Base-by-base conservation (phyloP, 106 monocot genomes). In the Vanilla planifolia region DNA sequence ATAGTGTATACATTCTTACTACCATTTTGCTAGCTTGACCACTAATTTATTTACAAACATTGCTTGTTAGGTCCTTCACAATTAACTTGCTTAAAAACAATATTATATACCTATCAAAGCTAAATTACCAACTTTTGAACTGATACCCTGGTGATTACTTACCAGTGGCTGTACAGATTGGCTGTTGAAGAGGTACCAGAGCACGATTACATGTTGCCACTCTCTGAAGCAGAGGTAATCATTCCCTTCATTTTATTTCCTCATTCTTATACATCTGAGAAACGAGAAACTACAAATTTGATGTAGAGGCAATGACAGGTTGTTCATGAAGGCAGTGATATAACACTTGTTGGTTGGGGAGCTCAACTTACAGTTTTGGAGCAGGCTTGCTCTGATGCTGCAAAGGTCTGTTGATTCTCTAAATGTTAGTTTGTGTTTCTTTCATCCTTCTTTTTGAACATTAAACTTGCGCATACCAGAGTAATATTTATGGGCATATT, bases 341-440 rank as follows among this genome's bases (percentile, higher is more conserved):
- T 98, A 75, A 98, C 96, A 52, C 72, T 98, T 47, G 91, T 98
- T 61, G 96, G 96, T 3, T 98, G 96, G 96, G 96, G 96, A 60
- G 96, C 96, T 46, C 96, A 98, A 66, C 79, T 98, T 68, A 43
- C 76, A 16, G 65, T 98, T 16, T 73, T 98, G 67, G 87, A 98
- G 71, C 88, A 98, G 73, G 91, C 91, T 21, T 98, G 91, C 55
- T 81, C 81, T 69, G 76, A 64, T 64, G 96, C 86, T 66, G 91
- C 75, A 66, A 85, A 92, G 91, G 96, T 92, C 36, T 40, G 72
- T 48, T 33, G n/a, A n/a, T n/a, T n/a, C n/a, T n/a, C n/a, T n/a
- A n/a, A n/a, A n/a, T n/a, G n/a, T n/a, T n/a, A n/a, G n/a, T n/a
- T n/a, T n/a, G n/a, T n/a, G n/a, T n/a, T n/a, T n/a, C n/a, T n/a